phyloP scores from a whole-genome alignment of 1,139 yeast species.

The Magnusiomyces magnusii region DNA sequence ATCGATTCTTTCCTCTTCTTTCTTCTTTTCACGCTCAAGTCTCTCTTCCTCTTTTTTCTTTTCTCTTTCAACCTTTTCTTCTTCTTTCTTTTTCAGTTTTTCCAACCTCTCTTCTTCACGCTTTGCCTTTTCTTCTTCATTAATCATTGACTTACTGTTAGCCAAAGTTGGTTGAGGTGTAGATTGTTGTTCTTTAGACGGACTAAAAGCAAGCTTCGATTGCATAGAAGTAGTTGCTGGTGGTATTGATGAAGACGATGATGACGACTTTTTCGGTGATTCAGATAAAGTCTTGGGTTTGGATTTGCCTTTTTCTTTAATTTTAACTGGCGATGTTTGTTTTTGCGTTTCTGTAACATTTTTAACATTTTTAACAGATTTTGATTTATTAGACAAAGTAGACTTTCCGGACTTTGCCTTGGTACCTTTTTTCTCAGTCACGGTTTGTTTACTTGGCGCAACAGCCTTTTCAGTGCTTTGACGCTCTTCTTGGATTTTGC shows the following conservation, averaged over 20 bases:
- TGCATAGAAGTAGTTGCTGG: too few relatives aligned
- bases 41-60: conserved; percentile 9
- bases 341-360: neutral
- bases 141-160: too few relatives aligned
- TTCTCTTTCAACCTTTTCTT: conserved; percentile 4
- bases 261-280: neutral
- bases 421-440: neutral
- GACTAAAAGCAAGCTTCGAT: neutral
- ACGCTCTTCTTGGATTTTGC: conserved; percentile 6
- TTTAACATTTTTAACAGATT: too few relatives aligned
- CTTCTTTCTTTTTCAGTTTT: conserved; percentile 4
- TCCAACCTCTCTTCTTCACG: conserved; percentile 1
- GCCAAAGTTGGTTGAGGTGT: too few relatives aligned
- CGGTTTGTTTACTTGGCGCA: neutral
- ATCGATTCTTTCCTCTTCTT: neutral
- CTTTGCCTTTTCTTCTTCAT: neutral
- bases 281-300: neutral
- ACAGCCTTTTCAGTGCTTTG: neutral
- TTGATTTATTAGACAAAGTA: too few relatives aligned
- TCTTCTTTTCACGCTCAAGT: conserved; percentile 2
- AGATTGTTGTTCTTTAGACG: neutral
- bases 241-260: too few relatives aligned
- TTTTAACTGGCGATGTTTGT: neutral
- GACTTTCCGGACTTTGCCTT: too few relatives aligned
- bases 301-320: neutral